These are phyloP conservation scores for Entomortierella beljakovae DNA, from an alignment of 192 early-diverging fungal species.

Conservation along the genomic window DNA sequence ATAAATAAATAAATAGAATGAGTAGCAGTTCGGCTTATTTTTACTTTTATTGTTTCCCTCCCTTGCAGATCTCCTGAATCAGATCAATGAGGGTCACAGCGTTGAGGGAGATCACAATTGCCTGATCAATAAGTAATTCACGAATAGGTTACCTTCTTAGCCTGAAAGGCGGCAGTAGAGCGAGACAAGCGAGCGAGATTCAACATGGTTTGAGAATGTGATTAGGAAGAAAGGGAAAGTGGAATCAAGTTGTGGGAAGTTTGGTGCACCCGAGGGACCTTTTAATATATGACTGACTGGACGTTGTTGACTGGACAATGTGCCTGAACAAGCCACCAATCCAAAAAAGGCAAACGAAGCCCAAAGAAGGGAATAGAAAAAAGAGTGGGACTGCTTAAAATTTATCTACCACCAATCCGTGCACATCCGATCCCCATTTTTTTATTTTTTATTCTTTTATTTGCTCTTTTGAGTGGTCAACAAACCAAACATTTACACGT, in stretches of 20 bases:
- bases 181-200: slow-evolving; percentile 53
- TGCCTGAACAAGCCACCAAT: slow-evolving; percentile 11
- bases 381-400: too few species aligned
- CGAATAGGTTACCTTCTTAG: slow-evolving; percentile 29
- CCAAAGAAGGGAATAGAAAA: slow-evolving; percentile 10
- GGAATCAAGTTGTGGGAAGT: slow-evolving; percentile 11
- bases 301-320: slow-evolving; percentile 11
- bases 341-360: slow-evolving; percentile 24
- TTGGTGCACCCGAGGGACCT: background rate
- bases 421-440: background rate
- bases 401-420: background rate
- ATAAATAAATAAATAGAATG: background rate
- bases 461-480: background rate
- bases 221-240: slow-evolving; percentile 6
- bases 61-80: slow-evolving; percentile 4
- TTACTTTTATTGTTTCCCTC: background rate
- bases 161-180: slow-evolving; percentile 24
- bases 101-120: background rate
- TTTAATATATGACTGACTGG: slow-evolving; percentile 1
- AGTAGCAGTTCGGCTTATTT: background rate
- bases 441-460: background rate
- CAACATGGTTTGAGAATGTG: slow-evolving; percentile 25
- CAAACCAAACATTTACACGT: background rate
- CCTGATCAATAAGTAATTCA: slow-evolving; percentile 5
- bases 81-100: slow-evolving; percentile 2